Percentiles rank a stretch among this genome's conserved stretches.
phyloP scores from a whole-genome alignment of 805 yeast species.

The Kluyveromyces dobzhanskii region DNA sequence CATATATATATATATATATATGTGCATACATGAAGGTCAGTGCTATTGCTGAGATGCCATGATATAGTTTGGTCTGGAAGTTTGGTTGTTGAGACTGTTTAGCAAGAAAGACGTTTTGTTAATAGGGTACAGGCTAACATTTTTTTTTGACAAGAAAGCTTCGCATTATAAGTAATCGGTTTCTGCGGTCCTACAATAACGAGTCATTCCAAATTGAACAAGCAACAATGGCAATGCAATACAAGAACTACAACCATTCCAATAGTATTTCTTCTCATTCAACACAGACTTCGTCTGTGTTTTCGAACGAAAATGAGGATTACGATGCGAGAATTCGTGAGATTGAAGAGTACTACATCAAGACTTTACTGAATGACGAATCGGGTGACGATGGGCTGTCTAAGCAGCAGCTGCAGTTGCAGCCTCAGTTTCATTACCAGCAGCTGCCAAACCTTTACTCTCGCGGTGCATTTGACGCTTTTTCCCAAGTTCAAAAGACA shows the following conservation, averaged over 20 bases:
- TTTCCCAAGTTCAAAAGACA: neutral
- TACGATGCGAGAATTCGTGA: constrained; percentile 22
- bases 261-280: constrained; percentile 9
- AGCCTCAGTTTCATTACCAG: neutral
- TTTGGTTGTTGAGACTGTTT: no score
- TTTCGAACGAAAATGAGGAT: constrained; percentile 19
- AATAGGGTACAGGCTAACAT: no score
- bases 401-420: constrained; percentile 3
- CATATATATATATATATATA: no score
- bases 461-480: neutral
- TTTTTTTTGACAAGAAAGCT: no score
- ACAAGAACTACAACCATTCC: neutral
- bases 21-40: no score
- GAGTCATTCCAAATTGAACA: no score
- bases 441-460: neutral
- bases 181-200: no score
- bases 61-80: no score
- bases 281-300: constrained; percentile 20
- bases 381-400: constrained; percentile 4
- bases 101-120: no score
- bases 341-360: constrained; percentile 28
- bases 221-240: neutral
- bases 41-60: no score
- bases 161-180: no score
- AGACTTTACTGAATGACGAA: constrained; percentile 23